Percentiles rank a stretch among this genome's conserved stretches.
phyloP scores from a whole-genome alignment of 805 yeast genomes.

The Brettanomyces nanus region DNA sequence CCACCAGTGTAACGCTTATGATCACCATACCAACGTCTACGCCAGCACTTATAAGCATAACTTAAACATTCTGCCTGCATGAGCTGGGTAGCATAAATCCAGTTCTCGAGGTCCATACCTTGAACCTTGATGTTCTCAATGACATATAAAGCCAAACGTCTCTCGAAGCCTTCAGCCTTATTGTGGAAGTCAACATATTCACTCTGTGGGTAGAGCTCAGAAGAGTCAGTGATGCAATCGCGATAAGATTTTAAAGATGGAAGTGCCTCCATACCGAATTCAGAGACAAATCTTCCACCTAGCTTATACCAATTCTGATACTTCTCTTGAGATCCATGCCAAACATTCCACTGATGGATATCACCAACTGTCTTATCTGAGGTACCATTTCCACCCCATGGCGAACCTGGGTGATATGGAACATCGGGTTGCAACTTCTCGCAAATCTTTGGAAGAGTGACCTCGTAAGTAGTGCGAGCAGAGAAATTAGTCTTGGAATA shows the following conservation, averaged over 20 bases:
- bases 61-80: conserved; percentile 44
- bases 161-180: conserved; percentile 40
- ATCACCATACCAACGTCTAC: conserved; percentile 34
- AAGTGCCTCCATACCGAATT: conserved; percentile 46
- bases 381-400: conserved; percentile 35
- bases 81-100: conserved; percentile 46
- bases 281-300: conserved; percentile 43
- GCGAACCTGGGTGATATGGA: conserved; percentile 41
- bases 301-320: conserved; percentile 41
- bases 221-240: conserved; percentile 28
- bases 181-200: conserved; percentile 37
- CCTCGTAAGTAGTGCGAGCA: conserved; percentile 36
- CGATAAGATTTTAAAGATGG: conserved; percentile 30
- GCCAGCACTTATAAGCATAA: conserved; percentile 39
- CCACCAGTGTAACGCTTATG: conserved; percentile 34
- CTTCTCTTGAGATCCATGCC: conserved; percentile 45
- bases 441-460: conserved; percentile 29
- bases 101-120: conserved; percentile 28
- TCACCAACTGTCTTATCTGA: conserved; percentile 37
- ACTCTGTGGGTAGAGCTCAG: conserved; percentile 37
- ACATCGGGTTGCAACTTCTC: conserved; percentile 13
- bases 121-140: conserved; percentile 31
- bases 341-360: conserved; percentile 48
- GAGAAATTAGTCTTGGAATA: conserved; percentile 32
- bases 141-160: conserved; percentile 38